phyloP scores from a whole-genome alignment of 2,329 filamentous ascomycete species.

The Beauveria medogensis region DNA sequence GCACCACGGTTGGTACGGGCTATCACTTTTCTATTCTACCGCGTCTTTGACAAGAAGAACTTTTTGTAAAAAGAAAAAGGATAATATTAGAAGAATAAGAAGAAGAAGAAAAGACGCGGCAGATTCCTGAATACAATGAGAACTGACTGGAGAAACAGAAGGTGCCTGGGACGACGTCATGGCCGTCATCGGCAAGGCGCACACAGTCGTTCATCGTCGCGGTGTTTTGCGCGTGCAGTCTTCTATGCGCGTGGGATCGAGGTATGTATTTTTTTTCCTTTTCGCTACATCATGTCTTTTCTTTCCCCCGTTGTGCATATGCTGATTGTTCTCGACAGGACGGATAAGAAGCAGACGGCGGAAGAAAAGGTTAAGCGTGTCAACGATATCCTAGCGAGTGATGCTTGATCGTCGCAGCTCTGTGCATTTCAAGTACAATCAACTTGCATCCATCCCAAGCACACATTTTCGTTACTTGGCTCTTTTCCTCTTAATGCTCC shows the following conservation, averaged over 20 bases:
- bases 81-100: too few relatives aligned
- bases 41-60: background rate
- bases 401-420: background rate
- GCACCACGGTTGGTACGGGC: constrained; percentile 79
- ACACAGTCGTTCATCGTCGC: constrained; percentile 65
- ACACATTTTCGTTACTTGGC: background rate
- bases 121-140: background rate
- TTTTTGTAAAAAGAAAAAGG: background rate
- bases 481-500: background rate
- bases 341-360: constrained; percentile 76
- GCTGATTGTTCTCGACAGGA: constrained; percentile 38
- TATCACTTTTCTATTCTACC: background rate
- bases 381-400: constrained; percentile 38
- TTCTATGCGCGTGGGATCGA: constrained; percentile 77
- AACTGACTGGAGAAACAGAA: constrained; percentile 45
- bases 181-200: constrained; percentile 76
- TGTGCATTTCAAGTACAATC: background rate
- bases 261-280: constrained; percentile 35
- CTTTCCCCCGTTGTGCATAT: background rate
- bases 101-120: too few relatives aligned
- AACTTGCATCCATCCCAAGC: background rate
- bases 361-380: constrained; percentile 68
- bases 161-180: constrained; percentile 88
- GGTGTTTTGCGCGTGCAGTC: constrained; percentile 81
- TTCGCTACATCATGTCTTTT: background rate